Base-by-base conservation (phyloP, 75 land plant genomes). In the Adiantum capillusveneris region DNA sequence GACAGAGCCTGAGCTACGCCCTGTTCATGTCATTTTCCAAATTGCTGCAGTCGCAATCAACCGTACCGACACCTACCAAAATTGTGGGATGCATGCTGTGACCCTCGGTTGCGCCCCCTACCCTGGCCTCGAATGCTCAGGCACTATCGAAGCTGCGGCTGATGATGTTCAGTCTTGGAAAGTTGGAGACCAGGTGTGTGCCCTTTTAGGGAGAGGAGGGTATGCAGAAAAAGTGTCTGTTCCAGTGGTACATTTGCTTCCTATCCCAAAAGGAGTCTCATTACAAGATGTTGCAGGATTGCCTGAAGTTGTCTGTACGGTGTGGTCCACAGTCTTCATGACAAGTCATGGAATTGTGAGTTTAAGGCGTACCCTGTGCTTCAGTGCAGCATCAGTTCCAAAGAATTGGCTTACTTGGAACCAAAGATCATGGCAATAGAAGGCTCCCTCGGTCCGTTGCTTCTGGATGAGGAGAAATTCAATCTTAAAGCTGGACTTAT, bases 271-370 rank as follows among this genome's bases (percentile, higher is more conserved):
- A 52, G 96, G 90, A 20, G 71, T 94, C 51, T 81, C 88, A 24
- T 49, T 94, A 53, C 65, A 55, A 55, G 90, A 94, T 72, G 96
- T 96, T 52, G 96, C 91, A 31, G 72, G 80, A 22, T 53, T 94
- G 25, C 98, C 98, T n/a, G 98, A 94, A 66, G 98, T 94, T 37
- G 85, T 81, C 5, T 89, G 91, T 68, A 94, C 98, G 19, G 98
- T 94, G 36, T 94, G 98, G 98, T 94, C 98, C 0, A 94, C 96
- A 21, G 81, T 86, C 48, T 94, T 86, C 52, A 89, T 89, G 98
- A 89, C 59, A 27, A 75, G 81, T 59, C 78, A 65, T 24, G n/a
- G n/a, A n/a, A n/a, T n/a, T n/a, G n/a, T n/a, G n/a, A n/a, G n/a
- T n/a, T n/a, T n/a, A n/a, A n/a, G n/a, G n/a, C n/a, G n/a, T n/a